Conservation (phyloP, 108 stramenopile genomes). For the Bacterosira constricta region DNA sequence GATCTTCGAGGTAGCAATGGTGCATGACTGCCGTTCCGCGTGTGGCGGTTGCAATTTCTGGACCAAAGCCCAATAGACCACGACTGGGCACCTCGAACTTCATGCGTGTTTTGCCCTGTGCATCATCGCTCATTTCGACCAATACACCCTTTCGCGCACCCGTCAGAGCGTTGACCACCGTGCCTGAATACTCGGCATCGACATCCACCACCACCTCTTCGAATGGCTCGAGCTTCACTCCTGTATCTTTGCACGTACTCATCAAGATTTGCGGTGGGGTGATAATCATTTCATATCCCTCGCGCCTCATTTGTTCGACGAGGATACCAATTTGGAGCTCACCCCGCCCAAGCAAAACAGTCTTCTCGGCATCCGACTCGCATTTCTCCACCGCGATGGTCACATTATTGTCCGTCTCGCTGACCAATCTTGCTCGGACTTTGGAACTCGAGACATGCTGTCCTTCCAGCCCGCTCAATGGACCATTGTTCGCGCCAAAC, state of each 20-base stretch:
- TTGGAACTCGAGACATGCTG: conserved; percentile 85
- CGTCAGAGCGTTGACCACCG: conserved; percentile 89
- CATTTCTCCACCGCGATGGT: conserved; percentile 79
- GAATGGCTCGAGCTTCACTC: conserved; percentile 87
- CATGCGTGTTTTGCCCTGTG: conserved; percentile 85
- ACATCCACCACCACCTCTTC: conserved; percentile 96
- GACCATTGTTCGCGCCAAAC: conserved; percentile 97
- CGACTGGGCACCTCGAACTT: conserved; percentile 94
- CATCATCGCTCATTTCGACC: conserved; percentile 77
- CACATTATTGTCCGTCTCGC: conserved; percentile 96
- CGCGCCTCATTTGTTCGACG: conserved; percentile 96
- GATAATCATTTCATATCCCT: conserved; percentile 96
- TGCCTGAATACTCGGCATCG: conserved; percentile 83
- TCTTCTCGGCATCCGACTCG: conserved; percentile 71
- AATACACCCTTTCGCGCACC: conserved; percentile 92
- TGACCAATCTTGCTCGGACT: conserved; percentile 85
- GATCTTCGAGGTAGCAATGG: conserved; percentile 89
- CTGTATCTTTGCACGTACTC: conserved; percentile 62
- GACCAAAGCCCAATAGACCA: conserved; percentile 93
- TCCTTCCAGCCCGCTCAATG: conserved; percentile 94
- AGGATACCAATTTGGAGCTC: conserved; percentile 96
- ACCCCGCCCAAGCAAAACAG: conserved; percentile 73
- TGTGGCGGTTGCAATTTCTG: conserved; percentile 90
- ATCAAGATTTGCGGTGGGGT: conserved; percentile 94
- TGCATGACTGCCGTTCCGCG: conserved; percentile 94